These are phyloP conservation scores for Epithemia pelagica DNA, from an alignment of 108 stramenopile genomes.

Conservation along the genomic window DNA sequence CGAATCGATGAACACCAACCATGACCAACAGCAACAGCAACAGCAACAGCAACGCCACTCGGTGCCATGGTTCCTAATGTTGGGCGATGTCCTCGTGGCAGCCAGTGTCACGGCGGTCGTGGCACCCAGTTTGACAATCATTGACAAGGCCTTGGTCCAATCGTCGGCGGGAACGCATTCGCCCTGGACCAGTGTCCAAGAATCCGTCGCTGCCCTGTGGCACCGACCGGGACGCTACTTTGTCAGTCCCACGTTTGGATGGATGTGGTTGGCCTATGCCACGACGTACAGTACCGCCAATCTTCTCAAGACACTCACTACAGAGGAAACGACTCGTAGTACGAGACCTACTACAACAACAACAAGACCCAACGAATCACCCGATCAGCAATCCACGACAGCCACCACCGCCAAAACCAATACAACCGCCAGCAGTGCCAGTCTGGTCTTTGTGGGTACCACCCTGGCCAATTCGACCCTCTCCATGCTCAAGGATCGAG, in stretches of 20 bases:
- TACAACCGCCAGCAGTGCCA: not conserved
- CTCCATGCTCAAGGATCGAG: conserved; percentile 40
- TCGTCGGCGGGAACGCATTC: conserved; percentile 31
- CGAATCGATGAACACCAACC: too few relatives aligned
- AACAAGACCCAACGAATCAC: too few relatives aligned
- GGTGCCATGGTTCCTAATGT: too few relatives aligned
- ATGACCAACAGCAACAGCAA: too few relatives aligned
- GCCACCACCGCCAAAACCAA: not conserved
- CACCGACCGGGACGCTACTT: conserved; percentile 23
- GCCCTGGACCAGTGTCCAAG: conserved; percentile 8
- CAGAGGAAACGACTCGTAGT: conserved; percentile 30
- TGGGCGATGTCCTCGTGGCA: conserved; percentile 37
- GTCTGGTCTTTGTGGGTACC: conserved; percentile 30
- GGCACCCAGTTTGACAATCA: conserved; percentile 40
- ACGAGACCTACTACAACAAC: not conserved
- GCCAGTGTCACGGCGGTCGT: conserved; percentile 27
- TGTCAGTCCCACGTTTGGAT: conserved; percentile 26
- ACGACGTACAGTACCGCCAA: conserved; percentile 40
- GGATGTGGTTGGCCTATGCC: conserved; percentile 29
- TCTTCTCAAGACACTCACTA: conserved; percentile 32
- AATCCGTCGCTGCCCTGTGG: conserved; percentile 18
- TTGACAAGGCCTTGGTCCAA: conserved; percentile 53
- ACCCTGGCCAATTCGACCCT: conserved; percentile 33
- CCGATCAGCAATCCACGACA: not conserved
- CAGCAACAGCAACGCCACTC: too few relatives aligned